Evolutionary conservation across 2,329 filamentous ascomycete species (phyloP).

Genomic region (Ascosphaera apis): DNA sequence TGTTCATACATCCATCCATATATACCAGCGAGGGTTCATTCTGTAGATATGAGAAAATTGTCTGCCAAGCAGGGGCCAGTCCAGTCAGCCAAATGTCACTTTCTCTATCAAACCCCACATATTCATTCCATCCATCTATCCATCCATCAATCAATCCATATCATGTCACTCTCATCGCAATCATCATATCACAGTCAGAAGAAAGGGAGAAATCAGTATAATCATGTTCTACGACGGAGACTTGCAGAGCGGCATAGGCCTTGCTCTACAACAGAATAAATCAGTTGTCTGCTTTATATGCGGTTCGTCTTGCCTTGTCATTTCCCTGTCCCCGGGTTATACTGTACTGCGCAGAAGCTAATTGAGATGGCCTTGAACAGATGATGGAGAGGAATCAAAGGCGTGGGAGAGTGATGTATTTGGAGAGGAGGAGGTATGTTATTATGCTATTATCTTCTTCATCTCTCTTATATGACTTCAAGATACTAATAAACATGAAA

Average conservation of each 20-base stretch:
- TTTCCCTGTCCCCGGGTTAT: not conserved
- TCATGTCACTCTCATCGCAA: too few species aligned
- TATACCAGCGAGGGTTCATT: too few species aligned
- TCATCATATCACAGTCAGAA: too few species aligned
- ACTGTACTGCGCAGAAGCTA: not conserved
- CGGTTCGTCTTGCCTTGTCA: conserved; percentile 25
- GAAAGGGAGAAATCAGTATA: conserved; percentile 4
- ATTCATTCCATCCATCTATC: too few species aligned
- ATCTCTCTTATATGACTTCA: not conserved
- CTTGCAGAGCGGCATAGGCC: conserved; percentile 56
- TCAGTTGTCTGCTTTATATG: conserved; percentile 67
- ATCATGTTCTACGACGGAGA: conserved; percentile 63
- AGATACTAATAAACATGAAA: too few species aligned
- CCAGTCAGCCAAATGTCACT: too few species aligned
- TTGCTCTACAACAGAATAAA: conserved; percentile 52
- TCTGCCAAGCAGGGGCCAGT: too few species aligned
- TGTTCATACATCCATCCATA: conserved; percentile 13
- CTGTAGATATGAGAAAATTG: too few species aligned
- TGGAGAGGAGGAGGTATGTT: conserved; percentile 29
- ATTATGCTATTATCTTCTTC: not conserved
- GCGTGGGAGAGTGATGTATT: conserved; percentile 49
- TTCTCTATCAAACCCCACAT: too few species aligned
- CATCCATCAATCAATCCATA: too few species aligned
- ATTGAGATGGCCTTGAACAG: conserved; percentile 19
- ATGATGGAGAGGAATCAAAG: conserved; percentile 44